A percentile compares a stretch with the other conserved stretches of the same genome.
phyloP scores from a whole-genome alignment of 306 rosid genomes.

The Cajanus cajan region DNA sequence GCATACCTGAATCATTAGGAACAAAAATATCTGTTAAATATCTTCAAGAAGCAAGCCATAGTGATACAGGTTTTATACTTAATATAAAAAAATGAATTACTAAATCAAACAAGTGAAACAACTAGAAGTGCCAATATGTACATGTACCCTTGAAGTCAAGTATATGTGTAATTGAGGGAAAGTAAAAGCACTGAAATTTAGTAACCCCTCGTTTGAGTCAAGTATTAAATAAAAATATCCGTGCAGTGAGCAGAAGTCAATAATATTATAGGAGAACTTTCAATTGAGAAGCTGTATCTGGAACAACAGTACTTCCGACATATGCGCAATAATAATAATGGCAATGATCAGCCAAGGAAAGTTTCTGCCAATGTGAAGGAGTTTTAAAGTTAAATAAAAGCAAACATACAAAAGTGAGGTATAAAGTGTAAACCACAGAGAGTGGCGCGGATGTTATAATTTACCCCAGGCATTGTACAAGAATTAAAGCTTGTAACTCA shows the following conservation, averaged over 20 bases:
- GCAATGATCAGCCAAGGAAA: not conserved
- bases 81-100: constrained; percentile 27
- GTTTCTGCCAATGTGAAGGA: not conserved
- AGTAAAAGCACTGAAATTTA: constrained; percentile 10
- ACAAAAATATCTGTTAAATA: constrained; percentile 21
- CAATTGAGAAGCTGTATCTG: not conserved
- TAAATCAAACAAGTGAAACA: constrained; percentile 29
- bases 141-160: constrained; percentile 24
- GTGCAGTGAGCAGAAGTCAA: not conserved
- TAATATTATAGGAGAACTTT: not conserved
- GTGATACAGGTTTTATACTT: constrained; percentile 3
- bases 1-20: constrained; percentile 70
- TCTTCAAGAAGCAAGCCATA: constrained; percentile 22
- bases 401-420: not conserved
- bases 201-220: not conserved
- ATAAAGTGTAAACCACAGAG: not conserved
- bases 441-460: not conserved
- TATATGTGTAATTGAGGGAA: not conserved
- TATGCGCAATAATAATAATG: constrained; percentile 14
- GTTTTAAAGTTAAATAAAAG: not conserved
- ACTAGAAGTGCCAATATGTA: not conserved
- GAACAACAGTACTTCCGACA: not conserved
- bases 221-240: not conserved
- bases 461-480: constrained; percentile 10
- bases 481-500: not conserved